Percentiles rank a stretch among this genome's conserved stretches.
phyloP scores from a whole-genome alignment of 768 basidiomycete species.

The Leccinum pellstonianum region DNA sequence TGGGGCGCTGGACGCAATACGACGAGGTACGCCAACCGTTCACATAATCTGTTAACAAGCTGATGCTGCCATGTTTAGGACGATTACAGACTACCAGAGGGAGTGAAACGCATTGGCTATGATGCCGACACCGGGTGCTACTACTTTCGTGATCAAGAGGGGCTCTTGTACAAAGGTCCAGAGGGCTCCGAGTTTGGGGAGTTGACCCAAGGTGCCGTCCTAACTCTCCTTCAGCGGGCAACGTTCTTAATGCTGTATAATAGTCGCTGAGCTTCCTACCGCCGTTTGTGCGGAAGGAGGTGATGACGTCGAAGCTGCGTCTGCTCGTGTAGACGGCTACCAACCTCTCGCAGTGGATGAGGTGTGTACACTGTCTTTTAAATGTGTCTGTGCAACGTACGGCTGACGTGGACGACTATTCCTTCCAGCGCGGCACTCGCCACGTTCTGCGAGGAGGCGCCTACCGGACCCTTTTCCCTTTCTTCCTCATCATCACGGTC shows the following conservation, averaged over 20 bases:
- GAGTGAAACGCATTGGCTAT: conserved; percentile 67
- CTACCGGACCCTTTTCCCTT: conserved; percentile 66
- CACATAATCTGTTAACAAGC: background rate
- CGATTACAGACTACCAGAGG: conserved; percentile 51
- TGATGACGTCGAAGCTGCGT: conserved; percentile 56
- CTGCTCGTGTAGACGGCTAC: conserved; percentile 55
- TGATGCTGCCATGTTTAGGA: conserved; percentile 35
- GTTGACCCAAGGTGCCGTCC: conserved; percentile 38
- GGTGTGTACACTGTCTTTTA: conserved; percentile 31
- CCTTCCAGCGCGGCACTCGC: conserved; percentile 25
- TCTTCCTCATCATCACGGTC: conserved; percentile 68
- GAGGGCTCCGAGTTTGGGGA: conserved; percentile 64
- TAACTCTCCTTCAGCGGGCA: background rate
- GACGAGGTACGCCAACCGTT: conserved; percentile 25
- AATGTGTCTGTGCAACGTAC: background rate
- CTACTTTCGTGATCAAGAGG: conserved; percentile 57
- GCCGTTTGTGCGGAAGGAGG: conserved; percentile 27
- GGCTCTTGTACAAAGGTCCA: conserved; percentile 53
- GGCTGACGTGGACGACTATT: conserved; percentile 22
- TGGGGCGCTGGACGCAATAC: conserved; percentile 41
- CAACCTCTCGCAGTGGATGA: conserved; percentile 50
- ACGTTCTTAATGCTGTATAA: background rate
- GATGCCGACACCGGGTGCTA: conserved; percentile 70
- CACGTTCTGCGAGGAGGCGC: conserved; percentile 39
- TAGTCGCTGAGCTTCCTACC: conserved; percentile 34